Conservation (phyloP, 2,329 filamentous ascomycete genomes). For the Colletotrichum cuscutae region DNA sequence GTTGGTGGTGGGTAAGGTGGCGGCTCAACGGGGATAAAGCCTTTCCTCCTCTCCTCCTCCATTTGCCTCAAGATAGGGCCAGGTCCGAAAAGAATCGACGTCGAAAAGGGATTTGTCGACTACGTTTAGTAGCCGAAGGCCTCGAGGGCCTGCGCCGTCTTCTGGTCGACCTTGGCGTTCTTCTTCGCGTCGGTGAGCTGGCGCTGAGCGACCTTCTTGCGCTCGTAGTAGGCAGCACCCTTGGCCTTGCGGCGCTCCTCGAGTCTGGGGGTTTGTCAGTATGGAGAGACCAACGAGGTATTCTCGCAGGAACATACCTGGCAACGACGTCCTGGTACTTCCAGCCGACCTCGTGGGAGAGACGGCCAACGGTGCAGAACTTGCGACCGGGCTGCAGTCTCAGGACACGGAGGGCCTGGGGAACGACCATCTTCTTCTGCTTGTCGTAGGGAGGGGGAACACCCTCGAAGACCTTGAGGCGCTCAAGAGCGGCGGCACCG, state of each 20-base stretch:
- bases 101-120: conserved; percentile 31
- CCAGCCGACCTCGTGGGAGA: conserved; percentile 99
- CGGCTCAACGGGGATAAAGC: conserved; percentile 33
- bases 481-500: conserved; percentile 94
- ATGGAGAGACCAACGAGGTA: no score
- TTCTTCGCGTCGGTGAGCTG: conserved; percentile 94
- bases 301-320: conserved; percentile 66
- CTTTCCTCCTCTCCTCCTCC: conserved; percentile 15
- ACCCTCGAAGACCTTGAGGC: conserved; percentile 99
- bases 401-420: conserved; percentile 96
- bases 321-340: conserved; percentile 99
- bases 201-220: conserved; percentile 96
- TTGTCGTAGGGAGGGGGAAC: conserved; percentile 99
- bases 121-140: conserved; percentile 84
- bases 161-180: conserved; percentile 85
- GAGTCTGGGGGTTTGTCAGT: conserved; percentile 68
- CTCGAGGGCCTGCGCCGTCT: conserved; percentile 89
- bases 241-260: conserved; percentile 99
- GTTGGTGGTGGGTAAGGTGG: conserved; percentile 1
- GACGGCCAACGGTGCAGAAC: conserved; percentile 98
- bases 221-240: conserved; percentile 99
- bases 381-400: conserved; percentile 98
- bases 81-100: conserved; percentile 2
- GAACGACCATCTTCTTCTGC: conserved; percentile 99
- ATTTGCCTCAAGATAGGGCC: not conserved